A percentile compares a stretch with the other conserved stretches of the same genome.
Evolutionary conservation across 2,329 filamentous ascomycete species (phyloP).

Genomic region (Pseudogymnoascus sp.): DNA sequence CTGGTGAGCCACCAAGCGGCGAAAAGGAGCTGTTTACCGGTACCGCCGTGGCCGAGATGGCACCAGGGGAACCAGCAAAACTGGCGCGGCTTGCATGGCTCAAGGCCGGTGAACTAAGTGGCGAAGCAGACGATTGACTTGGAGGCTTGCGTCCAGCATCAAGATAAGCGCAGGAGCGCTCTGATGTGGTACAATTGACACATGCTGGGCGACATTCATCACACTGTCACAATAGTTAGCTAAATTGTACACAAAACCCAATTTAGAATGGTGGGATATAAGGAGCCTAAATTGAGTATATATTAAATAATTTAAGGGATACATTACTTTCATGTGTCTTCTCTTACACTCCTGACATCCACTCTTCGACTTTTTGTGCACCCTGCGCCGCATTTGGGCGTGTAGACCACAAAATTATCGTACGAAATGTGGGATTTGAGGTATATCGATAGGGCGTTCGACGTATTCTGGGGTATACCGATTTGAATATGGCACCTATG

Average conservation of each 20-base stretch:
- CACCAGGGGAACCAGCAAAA: neutral
- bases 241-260: neutral
- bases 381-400: conserved; percentile 21
- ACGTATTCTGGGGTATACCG: neutral
- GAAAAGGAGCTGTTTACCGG: neutral
- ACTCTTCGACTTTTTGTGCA: conserved; percentile 33
- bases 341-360: conserved; percentile 33
- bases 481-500: neutral
- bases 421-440: neutral
- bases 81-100: neutral
- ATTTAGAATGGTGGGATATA: neutral
- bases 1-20: neutral
- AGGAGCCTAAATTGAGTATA: too few species aligned
- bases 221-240: conserved; percentile 22
- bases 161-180: conserved; percentile 17
- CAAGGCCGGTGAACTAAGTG: neutral
- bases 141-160: neutral
- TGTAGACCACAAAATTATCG: neutral
- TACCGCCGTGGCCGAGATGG: neutral
- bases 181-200: conserved; percentile 26
- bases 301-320: neutral
- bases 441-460: neutral
- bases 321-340: conserved; percentile 31
- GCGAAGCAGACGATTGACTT: neutral
- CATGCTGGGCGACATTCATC: conserved; percentile 30